phyloP scores from a whole-genome alignment of 352 stramenopile species.

The Elongisporangium prolatum region DNA sequence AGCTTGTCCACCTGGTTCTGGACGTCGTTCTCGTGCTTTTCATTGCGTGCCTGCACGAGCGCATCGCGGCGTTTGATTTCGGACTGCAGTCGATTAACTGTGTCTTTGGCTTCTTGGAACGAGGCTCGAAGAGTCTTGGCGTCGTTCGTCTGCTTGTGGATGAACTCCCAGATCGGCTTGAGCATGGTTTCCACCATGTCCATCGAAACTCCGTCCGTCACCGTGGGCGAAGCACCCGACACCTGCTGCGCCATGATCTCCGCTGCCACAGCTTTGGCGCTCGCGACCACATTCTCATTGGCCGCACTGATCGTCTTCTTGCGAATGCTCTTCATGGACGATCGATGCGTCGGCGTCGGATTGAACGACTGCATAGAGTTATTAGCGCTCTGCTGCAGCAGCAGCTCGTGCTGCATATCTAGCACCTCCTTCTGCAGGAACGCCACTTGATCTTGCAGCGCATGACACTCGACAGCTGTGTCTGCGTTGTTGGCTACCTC shows the following conservation, averaged over 20 bases:
- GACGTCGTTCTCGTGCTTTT: constrained; percentile 66
- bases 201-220: constrained; percentile 12
- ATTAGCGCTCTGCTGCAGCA: constrained; percentile 52
- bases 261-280: neutral
- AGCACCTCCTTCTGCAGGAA: constrained; percentile 77
- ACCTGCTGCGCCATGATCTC: neutral
- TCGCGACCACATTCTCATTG: constrained; percentile 6
- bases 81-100: constrained; percentile 56
- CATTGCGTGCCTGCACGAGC: constrained; percentile 69
- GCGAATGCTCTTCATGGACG: constrained; percentile 36
- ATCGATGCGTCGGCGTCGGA: constrained; percentile 47
- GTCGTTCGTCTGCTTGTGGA: constrained; percentile 76
- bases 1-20: constrained; percentile 77
- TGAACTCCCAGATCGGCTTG: constrained; percentile 71
- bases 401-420: constrained; percentile 71
- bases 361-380: constrained; percentile 22
- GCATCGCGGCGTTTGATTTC: constrained; percentile 83
- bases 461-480: constrained; percentile 73
- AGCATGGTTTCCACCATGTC: constrained; percentile 25
- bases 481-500: constrained; percentile 82
- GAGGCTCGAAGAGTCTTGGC: constrained; percentile 52
- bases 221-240: neutral
- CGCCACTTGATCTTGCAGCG: constrained; percentile 64
- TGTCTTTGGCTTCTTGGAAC: constrained; percentile 75
- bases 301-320: constrained; percentile 6